Evolutionary conservation across 768 basidiomycete genomes (phyloP).

Genomic region (Coprinellus aureogranulatus): DNA sequence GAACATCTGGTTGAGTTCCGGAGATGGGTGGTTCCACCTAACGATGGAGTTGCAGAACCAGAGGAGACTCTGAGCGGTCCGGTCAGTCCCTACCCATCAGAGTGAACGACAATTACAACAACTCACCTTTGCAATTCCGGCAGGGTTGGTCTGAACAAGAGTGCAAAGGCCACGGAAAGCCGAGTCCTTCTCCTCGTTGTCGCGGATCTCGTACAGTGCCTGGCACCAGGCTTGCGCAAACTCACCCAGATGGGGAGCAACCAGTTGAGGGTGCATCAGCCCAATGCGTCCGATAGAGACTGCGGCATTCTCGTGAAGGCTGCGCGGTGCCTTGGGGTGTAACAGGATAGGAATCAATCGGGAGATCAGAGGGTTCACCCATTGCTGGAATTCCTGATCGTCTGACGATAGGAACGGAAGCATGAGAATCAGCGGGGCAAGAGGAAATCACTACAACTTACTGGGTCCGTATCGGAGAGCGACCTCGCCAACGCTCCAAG

Average conservation of each 20-base stretch:
- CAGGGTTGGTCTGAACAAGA: slow-evolving; percentile 90
- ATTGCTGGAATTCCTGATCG: slow-evolving; percentile 87
- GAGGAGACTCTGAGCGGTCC: slow-evolving; percentile 65
- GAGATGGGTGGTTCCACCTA: slow-evolving; percentile 90
- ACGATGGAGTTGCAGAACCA: slow-evolving; percentile 99
- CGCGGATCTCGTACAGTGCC: slow-evolving; percentile 95
- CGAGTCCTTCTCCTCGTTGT: slow-evolving; percentile 99
- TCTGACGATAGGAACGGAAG: slow-evolving; percentile 35
- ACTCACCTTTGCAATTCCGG: slow-evolving; percentile 85
- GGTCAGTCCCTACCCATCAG: neutral
- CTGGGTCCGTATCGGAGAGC: slow-evolving; percentile 87
- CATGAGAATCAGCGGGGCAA: neutral
- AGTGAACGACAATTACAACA: neutral
- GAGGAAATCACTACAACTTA: slow-evolving; percentile 29
- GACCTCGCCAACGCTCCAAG: slow-evolving; percentile 99
- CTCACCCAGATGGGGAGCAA: slow-evolving; percentile 84
- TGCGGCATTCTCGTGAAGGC: slow-evolving; percentile 95
- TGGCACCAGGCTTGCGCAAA: slow-evolving; percentile 98
- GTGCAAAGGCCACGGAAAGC: slow-evolving; percentile 98
- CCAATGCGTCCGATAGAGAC: slow-evolving; percentile 97
- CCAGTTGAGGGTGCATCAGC: slow-evolving; percentile 82
- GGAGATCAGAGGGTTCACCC: slow-evolving; percentile 82
- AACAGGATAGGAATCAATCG: slow-evolving; percentile 91
- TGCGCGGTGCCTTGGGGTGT: slow-evolving; percentile 89
- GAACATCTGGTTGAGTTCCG: slow-evolving; percentile 93